These are phyloP conservation scores for Eucalyptus caleyi DNA, from an alignment of 345 rosid species.

Conservation along the genomic window DNA sequence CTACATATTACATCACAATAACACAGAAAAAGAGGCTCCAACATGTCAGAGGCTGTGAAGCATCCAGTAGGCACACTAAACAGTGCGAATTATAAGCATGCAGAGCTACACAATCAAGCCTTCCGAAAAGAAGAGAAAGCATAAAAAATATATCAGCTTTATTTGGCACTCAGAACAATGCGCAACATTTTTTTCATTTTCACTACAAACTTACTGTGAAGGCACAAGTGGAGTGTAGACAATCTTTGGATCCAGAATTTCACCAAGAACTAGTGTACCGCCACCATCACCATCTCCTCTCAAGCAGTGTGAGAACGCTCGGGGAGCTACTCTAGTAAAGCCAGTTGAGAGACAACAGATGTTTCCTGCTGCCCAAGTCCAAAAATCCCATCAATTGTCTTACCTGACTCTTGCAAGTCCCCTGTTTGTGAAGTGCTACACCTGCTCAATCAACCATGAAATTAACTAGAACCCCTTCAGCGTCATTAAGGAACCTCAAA, in stretches of 20 bases:
- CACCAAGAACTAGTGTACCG: slow-evolving; percentile 91
- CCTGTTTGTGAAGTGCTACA: slow-evolving; percentile 77
- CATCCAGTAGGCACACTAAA: not conserved
- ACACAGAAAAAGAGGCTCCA: not conserved
- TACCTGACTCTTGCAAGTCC: slow-evolving; percentile 70
- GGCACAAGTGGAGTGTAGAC: slow-evolving; percentile 90
- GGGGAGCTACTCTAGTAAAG: slow-evolving; percentile 81
- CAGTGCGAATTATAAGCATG: not conserved
- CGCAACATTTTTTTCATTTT: not conserved
- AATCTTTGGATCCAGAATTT: slow-evolving; percentile 79
- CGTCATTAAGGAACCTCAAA: not conserved
- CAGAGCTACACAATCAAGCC: not conserved
- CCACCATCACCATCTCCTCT: slow-evolving; percentile 81
- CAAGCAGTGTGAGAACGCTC: slow-evolving; percentile 89
- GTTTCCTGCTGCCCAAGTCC: slow-evolving; percentile 86
- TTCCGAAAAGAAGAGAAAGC: not conserved
- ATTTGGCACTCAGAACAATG: not conserved
- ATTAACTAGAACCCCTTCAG: not conserved
- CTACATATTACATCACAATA: not conserved
- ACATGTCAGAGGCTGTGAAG: not conserved
- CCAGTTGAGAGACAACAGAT: slow-evolving; percentile 83
- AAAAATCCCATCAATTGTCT: slow-evolving; percentile 95
- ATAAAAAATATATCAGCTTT: not conserved
- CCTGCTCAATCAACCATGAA: slow-evolving; percentile 34
- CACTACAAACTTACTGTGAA: slow-evolving; percentile 47